Base-by-base conservation (phyloP, 768 basidiomycete genomes). In the Pulveroboletus frians region DNA sequence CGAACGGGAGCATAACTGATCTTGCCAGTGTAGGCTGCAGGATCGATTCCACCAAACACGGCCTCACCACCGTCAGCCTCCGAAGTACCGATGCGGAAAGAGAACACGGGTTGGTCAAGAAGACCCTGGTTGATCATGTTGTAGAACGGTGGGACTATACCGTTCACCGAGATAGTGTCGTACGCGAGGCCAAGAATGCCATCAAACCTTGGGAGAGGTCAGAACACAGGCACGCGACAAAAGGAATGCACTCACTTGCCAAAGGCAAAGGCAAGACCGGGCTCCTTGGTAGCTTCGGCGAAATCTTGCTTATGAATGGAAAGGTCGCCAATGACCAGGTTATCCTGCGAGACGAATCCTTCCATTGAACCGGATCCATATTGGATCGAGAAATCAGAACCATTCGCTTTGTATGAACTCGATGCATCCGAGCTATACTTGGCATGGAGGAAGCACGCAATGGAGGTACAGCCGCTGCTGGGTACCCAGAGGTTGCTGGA, bases 341-440 rank as follows among this genome's bases (percentile, higher is more conserved):
- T 64, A 60, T 99, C 96, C 51, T 81, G 82, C 10, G 93, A 97
- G 47, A 98, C 86, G 64, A 88, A 92, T 48, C 96, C 96, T 65
- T 96, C 85, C 84, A 99, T 92, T 2, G 93, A 92, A 21, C 96
- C 96, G 27, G 92, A 88, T 13, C 96, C 96, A 64, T 98, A 98
- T 54, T 82, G 87, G 56, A 98, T 99, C 37, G 84, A 79, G 61
- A 99, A 98, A 5, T 78, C 73, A 40, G 89, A 75, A 5, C 93
- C 95, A 69, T 98, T 99, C 57, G 81, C 76, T 71, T 88, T 89
- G 82, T 95, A 84, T 0, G 92, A 81, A 1, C 84, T 82, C 0
- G 96, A 99, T 0, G 77, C 53, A 11, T 69, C 62, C 1, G 88
- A 83, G 56, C 96, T 86, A 65, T 96, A 98, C 75, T 96, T 97